These are phyloP conservation scores for Aspergillaceae sp. DNA, from an alignment of 2,329 filamentous ascomycete species.

Conservation along the genomic window DNA sequence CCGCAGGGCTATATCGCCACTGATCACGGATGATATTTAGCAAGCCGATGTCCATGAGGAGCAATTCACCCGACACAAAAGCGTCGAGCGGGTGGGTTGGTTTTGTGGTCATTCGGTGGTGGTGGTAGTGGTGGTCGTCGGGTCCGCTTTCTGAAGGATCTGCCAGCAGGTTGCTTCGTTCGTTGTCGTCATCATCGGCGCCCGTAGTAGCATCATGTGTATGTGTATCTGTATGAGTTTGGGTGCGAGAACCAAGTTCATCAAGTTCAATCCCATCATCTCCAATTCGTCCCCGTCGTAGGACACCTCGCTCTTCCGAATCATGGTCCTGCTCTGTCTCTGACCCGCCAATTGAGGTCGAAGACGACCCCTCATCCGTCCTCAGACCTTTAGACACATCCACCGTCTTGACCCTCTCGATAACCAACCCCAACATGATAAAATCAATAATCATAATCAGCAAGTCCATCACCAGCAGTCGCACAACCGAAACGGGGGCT, in stretches of 20 bases:
- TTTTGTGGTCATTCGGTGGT: slow-evolving; percentile 7
- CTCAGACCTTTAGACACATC: slow-evolving; percentile 7
- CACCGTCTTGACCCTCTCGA: slow-evolving; percentile 44
- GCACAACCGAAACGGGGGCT: slow-evolving; percentile 46
- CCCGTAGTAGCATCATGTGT: slow-evolving; percentile 11
- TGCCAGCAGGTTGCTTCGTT: slow-evolving; percentile 25
- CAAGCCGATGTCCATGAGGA: slow-evolving; percentile 32
- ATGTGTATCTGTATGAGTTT: slow-evolving; percentile 2
- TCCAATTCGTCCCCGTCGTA: slow-evolving; percentile 25
- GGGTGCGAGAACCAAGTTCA: slow-evolving; percentile 11
- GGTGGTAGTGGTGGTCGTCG: slow-evolving; percentile 9
- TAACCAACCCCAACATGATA: slow-evolving; percentile 46
- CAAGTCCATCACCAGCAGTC: slow-evolving; percentile 46
- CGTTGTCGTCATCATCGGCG: slow-evolving; percentile 1
- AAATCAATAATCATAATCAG: slow-evolving; percentile 49
- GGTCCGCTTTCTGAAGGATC: slow-evolving; percentile 15
- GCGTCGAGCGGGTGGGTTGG: slow-evolving; percentile 30
- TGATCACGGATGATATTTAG: slow-evolving; percentile 30
- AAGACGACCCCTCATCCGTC: not conserved
- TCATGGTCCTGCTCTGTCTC: slow-evolving; percentile 46
- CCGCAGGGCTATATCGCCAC: slow-evolving; percentile 25
- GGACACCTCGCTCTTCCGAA: slow-evolving; percentile 50
- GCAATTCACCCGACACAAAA: slow-evolving; percentile 29
- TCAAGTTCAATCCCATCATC: slow-evolving; percentile 35
- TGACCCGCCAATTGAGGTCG: slow-evolving; percentile 7